A percentile compares a stretch with the other conserved stretches of the same genome.
Evolutionary conservation across 495 filamentous ascomycete genomes (phyloP).

Genomic region (Penicillium subrubescens): DNA sequence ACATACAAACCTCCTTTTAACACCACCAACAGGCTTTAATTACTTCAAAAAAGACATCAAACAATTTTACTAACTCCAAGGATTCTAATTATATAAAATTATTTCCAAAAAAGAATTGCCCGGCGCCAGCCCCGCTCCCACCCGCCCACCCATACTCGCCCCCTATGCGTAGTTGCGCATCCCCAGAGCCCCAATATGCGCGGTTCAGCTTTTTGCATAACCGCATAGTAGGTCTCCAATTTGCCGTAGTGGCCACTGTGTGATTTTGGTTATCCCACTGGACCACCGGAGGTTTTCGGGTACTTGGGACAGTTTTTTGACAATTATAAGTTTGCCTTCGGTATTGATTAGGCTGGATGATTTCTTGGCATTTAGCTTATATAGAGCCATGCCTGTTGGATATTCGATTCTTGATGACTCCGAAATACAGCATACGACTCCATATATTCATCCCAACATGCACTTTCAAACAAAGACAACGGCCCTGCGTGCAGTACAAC

Average conservation of each 20-base stretch:
- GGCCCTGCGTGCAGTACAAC: too few species aligned
- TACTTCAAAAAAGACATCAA: not conserved
- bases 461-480: too few species aligned
- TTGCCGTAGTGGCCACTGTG: not conserved
- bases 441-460: too few species aligned
- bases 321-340: too few species aligned
- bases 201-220: not conserved
- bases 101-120: not conserved
- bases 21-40: not conserved
- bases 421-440: too few species aligned
- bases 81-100: not conserved
- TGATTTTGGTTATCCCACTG: not conserved
- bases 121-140: not conserved
- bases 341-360: too few species aligned
- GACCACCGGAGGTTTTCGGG: not conserved
- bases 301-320: not conserved
- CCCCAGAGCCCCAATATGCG: not conserved
- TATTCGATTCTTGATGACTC: too few species aligned
- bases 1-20: not conserved
- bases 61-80: not conserved
- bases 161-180: not conserved
- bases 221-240: not conserved
- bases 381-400: too few species aligned
- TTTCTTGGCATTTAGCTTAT: too few species aligned
- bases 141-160: not conserved